A percentile compares a stretch with the other conserved stretches of the same genome.
Evolutionary conservation across 2,329 filamentous ascomycete species (phyloP).

Genomic region (Ceratocystis lukuohia): DNA sequence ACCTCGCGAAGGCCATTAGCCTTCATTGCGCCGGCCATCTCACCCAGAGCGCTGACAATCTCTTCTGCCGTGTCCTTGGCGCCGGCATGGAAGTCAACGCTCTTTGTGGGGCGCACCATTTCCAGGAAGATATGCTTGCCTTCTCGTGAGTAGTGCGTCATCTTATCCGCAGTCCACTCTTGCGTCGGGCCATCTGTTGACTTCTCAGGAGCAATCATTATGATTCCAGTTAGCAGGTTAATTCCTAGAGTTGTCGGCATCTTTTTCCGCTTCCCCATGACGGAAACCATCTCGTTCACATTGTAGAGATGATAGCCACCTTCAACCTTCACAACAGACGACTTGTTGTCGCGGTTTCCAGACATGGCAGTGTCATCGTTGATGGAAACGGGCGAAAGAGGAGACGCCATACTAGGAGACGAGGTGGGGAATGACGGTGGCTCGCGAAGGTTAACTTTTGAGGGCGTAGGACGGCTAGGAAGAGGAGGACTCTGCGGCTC

Average conservation of each 20-base stretch:
- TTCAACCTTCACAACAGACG: constrained; percentile 17
- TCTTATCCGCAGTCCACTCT: constrained; percentile 87
- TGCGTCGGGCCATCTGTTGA: constrained; percentile 69
- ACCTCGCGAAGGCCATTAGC: constrained; percentile 79
- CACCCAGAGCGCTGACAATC: constrained; percentile 76
- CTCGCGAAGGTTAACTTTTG: constrained; percentile 16
- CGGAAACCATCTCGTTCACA: constrained; percentile 93
- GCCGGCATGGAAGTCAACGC: constrained; percentile 90
- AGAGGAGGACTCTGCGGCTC: constrained; percentile 27
- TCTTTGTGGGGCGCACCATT: constrained; percentile 81
- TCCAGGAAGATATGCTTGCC: constrained; percentile 97
- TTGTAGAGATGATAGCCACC: constrained; percentile 87
- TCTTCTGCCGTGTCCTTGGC: constrained; percentile 94
- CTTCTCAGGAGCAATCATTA: constrained; percentile 82
- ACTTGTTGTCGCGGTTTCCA: constrained; percentile 35
- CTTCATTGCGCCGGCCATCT: constrained; percentile 72
- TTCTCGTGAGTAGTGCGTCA: constrained; percentile 96
- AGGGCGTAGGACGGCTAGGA: constrained; percentile 25
- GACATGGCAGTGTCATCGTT: constrained; percentile 38
- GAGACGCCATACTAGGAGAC: constrained; percentile 16
- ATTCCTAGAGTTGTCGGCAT: constrained; percentile 96
- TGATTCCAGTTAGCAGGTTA: constrained; percentile 73
- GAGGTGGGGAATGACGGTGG: constrained; percentile 14
- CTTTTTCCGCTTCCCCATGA: constrained; percentile 94
- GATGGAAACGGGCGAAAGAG: constrained; percentile 15